Evolutionary conservation across 768 basidiomycete genomes (phyloP).

Genomic region (Crepidotus variabilis): DNA sequence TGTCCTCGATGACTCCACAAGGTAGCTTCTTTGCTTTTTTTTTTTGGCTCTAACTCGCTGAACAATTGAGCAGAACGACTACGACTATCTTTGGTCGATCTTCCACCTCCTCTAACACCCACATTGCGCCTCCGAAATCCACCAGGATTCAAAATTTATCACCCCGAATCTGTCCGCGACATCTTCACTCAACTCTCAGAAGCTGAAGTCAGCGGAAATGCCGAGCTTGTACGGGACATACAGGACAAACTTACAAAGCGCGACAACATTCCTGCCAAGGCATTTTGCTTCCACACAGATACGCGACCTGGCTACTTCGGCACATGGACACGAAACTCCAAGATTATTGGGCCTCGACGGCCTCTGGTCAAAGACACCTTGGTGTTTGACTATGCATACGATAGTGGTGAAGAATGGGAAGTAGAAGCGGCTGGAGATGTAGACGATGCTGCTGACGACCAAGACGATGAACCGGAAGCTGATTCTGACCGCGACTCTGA

Average conservation of each 20-base stretch:
- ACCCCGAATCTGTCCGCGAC: constrained; percentile 36
- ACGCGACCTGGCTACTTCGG: constrained; percentile 90
- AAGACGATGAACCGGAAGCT: constrained; percentile 56
- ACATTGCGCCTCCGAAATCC: constrained; percentile 12
- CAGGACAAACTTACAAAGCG: constrained; percentile 61
- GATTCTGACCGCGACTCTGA: constrained; percentile 70
- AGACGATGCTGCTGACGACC: constrained; percentile 67
- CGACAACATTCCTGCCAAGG: constrained; percentile 65
- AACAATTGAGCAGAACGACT: constrained; percentile 31
- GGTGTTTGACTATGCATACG: constrained; percentile 84
- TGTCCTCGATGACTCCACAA: constrained; percentile 32
- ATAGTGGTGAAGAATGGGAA: constrained; percentile 97
- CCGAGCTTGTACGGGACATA: constrained; percentile 60
- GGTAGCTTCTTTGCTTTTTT: constrained; percentile 27
- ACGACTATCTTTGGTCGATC: constrained; percentile 27
- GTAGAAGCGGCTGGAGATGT: constrained; percentile 69
- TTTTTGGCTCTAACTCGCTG: not conserved
- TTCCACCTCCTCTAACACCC: constrained; percentile 25
- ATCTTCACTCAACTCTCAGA: constrained; percentile 66
- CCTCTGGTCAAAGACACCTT: constrained; percentile 80
- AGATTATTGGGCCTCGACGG: constrained; percentile 73
- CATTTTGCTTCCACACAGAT: constrained; percentile 81
- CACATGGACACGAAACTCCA: constrained; percentile 87
- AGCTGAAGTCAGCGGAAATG: constrained; percentile 74
- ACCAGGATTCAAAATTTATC: constrained; percentile 31